These are phyloP conservation scores for Physcia stellaris DNA, from an alignment of 495 filamentous ascomycete genomes.

Conservation along the genomic window DNA sequence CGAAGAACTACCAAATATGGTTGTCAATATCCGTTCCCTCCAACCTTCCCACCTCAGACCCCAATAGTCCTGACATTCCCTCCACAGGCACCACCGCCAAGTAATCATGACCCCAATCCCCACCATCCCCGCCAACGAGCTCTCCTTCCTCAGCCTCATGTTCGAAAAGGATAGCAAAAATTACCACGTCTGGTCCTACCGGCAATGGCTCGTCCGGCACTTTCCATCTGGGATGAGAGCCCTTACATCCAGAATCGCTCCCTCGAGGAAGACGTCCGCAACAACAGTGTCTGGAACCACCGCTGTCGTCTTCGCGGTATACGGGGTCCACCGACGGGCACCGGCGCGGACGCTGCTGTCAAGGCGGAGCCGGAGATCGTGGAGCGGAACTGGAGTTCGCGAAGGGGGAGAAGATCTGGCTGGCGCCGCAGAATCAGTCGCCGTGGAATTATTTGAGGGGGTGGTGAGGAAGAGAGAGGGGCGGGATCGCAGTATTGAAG, in stretches of 20 bases:
- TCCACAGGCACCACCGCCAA: constrained; percentile 68
- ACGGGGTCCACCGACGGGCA: constrained; percentile 9
- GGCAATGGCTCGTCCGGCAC: constrained; percentile 80
- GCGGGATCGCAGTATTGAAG: no score
- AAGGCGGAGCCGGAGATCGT: no score
- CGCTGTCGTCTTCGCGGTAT: constrained; percentile 62
- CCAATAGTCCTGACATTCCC: background rate
- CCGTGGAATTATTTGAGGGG: constrained; percentile 88
- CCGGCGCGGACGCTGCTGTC: no score
- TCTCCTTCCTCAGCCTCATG: constrained; percentile 64
- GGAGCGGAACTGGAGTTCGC: no score
- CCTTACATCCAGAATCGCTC: constrained; percentile 53
- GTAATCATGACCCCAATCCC: constrained; percentile 59
- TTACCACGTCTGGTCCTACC: constrained; percentile 96
- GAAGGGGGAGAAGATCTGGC: no score
- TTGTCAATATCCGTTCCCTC: constrained; percentile 8
- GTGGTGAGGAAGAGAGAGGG: no score
- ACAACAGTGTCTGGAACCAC: constrained; percentile 97
- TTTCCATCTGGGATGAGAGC: constrained; percentile 65
- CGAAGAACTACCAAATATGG: constrained; percentile 99
- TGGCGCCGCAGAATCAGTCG: constrained; percentile 85
- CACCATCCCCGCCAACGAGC: constrained; percentile 44
- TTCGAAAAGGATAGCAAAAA: constrained; percentile 84
- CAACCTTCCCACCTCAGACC: background rate
- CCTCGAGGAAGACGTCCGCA: constrained; percentile 66